Base-by-base conservation (phyloP, 1,284 basidiomycete species). In the Rhodotorula sp. region DNA sequence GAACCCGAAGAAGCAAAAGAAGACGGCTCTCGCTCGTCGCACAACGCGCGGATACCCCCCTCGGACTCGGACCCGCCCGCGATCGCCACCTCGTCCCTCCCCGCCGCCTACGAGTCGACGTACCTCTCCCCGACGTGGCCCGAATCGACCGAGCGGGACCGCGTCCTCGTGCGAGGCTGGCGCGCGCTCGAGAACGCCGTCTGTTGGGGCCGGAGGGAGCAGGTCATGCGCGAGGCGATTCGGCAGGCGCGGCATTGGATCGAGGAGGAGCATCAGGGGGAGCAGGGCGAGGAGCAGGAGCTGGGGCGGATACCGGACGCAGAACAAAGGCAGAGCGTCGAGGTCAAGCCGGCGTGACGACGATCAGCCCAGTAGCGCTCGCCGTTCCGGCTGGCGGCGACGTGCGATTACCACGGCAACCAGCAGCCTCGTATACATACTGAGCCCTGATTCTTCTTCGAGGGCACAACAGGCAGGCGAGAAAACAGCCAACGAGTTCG, bases 201-300 rank as follows among this genome's bases (percentile, higher is more conserved):
- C 5, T 62, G 59, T 12, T 76, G 75, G 75, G 75, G 75, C 1
- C 46, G 75, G 23, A 39, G 75, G 5, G 65, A 65, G 21, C 72
- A 23, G 7, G 67, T 76, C 18, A 76, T 76, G 75, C 43, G 47
- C 14, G 18, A 58, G 43, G 75, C 72, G 21, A 18, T 72, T 3
- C 46, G 6, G 23, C 12, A 21, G 21, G 70, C 67, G 21, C 63
- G 62, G 54, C 46, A 26, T 7, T 56, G 62, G 52, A 43, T 70
- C 26, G 58, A 43, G 18, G 52, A 34, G 34, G 34, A 34, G 34
- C 34, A 61, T 1, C 26, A n/a, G 51, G 21, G 23, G 14, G 54
- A n/a, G 16, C 26, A n/a, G 51, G 21, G 23, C n/a, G 54, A n/a
- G 54, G 26, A 15, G 12, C n/a, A 18, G 26, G 54, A 56, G 39